Base-by-base conservation (phyloP, 768 basidiomycete species). In the Suillus fuscotomentosus region DNA sequence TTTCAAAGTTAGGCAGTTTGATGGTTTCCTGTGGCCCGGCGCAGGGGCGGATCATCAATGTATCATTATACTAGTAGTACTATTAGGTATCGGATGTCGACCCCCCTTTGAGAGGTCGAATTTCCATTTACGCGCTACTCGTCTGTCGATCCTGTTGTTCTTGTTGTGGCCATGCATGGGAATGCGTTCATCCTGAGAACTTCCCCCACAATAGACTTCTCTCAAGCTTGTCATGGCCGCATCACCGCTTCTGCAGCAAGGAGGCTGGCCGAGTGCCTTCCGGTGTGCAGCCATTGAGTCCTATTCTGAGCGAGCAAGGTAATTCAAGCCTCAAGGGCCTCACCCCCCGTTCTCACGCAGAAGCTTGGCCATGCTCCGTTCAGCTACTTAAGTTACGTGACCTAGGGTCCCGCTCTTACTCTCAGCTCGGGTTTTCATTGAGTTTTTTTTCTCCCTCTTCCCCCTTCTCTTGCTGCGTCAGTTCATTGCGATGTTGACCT, bases 311-410 rank as follows among this genome's bases (percentile, higher is more conserved):
- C 27, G 57, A 59, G 57, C 57, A 59, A 42, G 27, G 57, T 27
- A 13, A 31, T 59, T 42, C 57, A 59, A 42, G 57, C 60, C 24
- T 41, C 31, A 27, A 59, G 42, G 42, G 57, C 60, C 34, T 41
- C 31, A 27, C n/a, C 56, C 43, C 13, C 36, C 38, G 68, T 75
- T 74, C 74, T 74, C 74, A 74, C 74, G 73, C 60, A 45, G 56
- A 68, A 73, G 67, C 67, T 53, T 71, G 65, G 27, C 36, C 24
- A 47, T 59, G 27, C 36, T 38, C 39, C 24, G 64, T 43, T 15
- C 20, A 34, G 20, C 24, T 48, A 39, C 65, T 54, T 20, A 24
- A 51, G 47, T 72, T 73, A 74, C 73, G 72, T 74, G 41, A 57
- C 41, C 71, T 72, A 73, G 76, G 72, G 56, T 24, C 27, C 34